Evolutionary conservation across 1,284 basidiomycete species (phyloP).

Genomic region (Exobasidium rhododendri): DNA sequence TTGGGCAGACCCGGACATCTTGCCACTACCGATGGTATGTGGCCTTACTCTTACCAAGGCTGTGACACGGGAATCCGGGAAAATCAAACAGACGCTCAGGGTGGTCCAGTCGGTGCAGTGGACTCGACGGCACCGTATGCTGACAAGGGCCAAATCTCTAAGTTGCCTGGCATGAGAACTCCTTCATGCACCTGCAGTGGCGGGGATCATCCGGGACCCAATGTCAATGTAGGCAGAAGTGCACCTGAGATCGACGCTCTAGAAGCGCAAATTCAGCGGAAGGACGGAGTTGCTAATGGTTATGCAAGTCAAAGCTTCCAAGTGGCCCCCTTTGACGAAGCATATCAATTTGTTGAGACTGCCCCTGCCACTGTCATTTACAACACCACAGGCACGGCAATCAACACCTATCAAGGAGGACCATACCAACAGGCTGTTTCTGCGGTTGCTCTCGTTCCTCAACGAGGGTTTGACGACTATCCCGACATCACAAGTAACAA

Average conservation of each 20-base stretch:
- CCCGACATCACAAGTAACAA: background rate
- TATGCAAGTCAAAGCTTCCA: constrained; percentile 49
- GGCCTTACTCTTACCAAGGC: constrained; percentile 56
- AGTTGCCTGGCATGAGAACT: constrained; percentile 48
- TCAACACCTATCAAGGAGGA: constrained; percentile 50
- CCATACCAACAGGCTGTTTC: constrained; percentile 51
- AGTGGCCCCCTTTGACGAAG: constrained; percentile 50
- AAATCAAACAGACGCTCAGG: constrained; percentile 42
- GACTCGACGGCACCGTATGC: background rate
- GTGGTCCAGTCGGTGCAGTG: background rate
- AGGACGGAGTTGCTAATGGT: constrained; percentile 29
- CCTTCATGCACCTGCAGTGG: constrained; percentile 46
- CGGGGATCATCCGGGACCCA: constrained; percentile 41
- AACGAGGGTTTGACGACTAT: constrained; percentile 26
- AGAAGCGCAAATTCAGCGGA: constrained; percentile 60
- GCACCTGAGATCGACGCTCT: constrained; percentile 54
- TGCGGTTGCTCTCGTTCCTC: constrained; percentile 39
- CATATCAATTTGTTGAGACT: constrained; percentile 23
- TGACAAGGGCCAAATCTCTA: constrained; percentile 4
- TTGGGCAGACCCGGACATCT: constrained; percentile 51
- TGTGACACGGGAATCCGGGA: constrained; percentile 52
- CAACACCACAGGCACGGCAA: constrained; percentile 26
- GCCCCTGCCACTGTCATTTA: constrained; percentile 27
- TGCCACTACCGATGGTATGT: constrained; percentile 49
- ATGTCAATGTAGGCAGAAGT: constrained; percentile 45